These are phyloP conservation scores for Penicillium roqueforti DNA, from an alignment of 495 filamentous ascomycete species.

Conservation along the genomic window DNA sequence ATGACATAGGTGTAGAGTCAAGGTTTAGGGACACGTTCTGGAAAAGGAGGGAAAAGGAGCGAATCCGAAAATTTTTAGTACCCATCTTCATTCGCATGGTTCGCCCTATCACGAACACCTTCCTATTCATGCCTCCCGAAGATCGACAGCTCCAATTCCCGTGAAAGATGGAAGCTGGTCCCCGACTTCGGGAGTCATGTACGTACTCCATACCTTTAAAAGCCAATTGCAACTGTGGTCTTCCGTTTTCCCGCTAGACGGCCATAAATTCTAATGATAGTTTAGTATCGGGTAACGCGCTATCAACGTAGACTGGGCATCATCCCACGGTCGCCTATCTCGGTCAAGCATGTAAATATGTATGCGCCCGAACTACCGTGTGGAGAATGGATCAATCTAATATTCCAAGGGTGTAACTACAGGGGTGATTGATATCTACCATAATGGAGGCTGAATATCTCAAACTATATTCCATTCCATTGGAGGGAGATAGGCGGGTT, in stretches of 20 bases:
- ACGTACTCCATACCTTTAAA: background rate
- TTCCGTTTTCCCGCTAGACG: background rate
- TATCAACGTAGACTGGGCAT: background rate
- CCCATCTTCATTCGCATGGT: background rate
- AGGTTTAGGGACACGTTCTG: background rate
- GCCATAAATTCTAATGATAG: background rate
- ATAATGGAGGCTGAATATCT: background rate
- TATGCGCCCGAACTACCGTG: background rate
- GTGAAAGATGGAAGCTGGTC: background rate
- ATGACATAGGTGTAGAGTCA: too few species aligned
- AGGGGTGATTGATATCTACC: background rate
- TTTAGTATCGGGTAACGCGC: background rate
- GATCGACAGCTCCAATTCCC: constrained; percentile 2
- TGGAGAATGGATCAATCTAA: constrained; percentile 4
- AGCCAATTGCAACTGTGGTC: background rate
- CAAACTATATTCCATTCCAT: background rate
- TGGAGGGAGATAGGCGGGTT: background rate
- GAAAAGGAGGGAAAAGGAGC: background rate
- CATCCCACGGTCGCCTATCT: constrained; percentile 4
- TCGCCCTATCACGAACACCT: background rate
- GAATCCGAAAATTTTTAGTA: too few species aligned
- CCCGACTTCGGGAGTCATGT: background rate
- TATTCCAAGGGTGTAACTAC: too few species aligned
- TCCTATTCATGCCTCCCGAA: background rate
- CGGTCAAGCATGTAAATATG: background rate